Conservation (phyloP, 805 yeast species). For the Ogataea siamensis region DNA sequence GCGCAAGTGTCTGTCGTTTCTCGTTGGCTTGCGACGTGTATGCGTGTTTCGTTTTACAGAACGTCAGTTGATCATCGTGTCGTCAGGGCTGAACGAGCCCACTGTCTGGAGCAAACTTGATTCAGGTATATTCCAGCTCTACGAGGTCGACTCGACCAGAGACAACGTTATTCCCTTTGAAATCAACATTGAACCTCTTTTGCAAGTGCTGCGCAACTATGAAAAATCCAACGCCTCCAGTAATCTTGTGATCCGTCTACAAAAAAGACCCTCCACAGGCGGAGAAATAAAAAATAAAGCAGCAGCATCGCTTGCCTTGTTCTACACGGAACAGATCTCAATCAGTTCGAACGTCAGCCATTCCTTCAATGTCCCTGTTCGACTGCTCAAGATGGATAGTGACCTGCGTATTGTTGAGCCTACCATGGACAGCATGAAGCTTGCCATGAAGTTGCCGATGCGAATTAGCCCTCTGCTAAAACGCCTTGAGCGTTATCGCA, state of each 20-base stretch:
- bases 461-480: slow-evolving; percentile 54
- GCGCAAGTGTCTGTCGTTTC: slow-evolving; percentile 25
- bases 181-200: slow-evolving; percentile 57
- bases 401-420: slow-evolving; percentile 63
- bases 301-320: slow-evolving; percentile 51
- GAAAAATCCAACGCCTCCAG: slow-evolving; percentile 50
- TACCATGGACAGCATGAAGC: slow-evolving; percentile 49
- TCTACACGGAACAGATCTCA: slow-evolving; percentile 47
- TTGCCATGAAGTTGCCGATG: slow-evolving; percentile 50
- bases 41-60: slow-evolving; percentile 59
- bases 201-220: slow-evolving; percentile 55
- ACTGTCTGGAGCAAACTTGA: slow-evolving; percentile 66
- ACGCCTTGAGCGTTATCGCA: slow-evolving; percentile 64
- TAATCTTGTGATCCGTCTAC: slow-evolving; percentile 51
- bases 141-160: slow-evolving; percentile 50
- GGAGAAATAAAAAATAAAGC: slow-evolving; percentile 27
- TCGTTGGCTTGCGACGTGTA: slow-evolving; percentile 46
- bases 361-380: slow-evolving; percentile 69
- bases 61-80: slow-evolving; percentile 47
- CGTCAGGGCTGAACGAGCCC: slow-evolving; percentile 54
- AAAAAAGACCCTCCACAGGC: slow-evolving; percentile 34
- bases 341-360: slow-evolving; percentile 52
- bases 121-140: slow-evolving; percentile 44
- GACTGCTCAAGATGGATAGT: slow-evolving; percentile 53
- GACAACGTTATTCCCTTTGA: slow-evolving; percentile 59